Evolutionary conservation across 345 rosid genomes (phyloP).

Genomic region (Eucalyptus cloeziana): DNA sequence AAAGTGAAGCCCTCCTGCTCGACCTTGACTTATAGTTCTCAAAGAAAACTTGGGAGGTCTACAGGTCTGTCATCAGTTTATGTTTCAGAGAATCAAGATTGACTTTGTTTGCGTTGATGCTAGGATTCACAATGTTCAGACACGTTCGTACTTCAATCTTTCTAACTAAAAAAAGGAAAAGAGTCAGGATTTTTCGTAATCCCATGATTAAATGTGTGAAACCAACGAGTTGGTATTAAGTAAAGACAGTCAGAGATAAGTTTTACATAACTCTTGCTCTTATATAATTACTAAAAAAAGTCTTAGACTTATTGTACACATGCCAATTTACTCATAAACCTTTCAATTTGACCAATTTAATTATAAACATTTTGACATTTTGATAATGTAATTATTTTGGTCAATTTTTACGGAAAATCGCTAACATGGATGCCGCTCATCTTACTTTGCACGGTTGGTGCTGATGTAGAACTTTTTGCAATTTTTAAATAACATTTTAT

Average conservation of each 20-base stretch:
- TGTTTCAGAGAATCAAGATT: not conserved
- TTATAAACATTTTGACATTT: not conserved
- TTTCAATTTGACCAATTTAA: not conserved
- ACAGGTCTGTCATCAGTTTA: not conserved
- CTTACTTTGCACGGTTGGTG: too few species aligned
- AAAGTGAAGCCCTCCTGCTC: not conserved
- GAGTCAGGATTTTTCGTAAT: not conserved
- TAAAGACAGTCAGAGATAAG: not conserved
- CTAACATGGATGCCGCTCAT: accelerated
- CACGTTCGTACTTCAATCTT: not conserved
- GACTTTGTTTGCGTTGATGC: not conserved
- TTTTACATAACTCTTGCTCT: not conserved
- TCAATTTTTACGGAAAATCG: not conserved
- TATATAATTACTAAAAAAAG: not conserved
- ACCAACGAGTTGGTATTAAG: not conserved
- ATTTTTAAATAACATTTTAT: too few species aligned
- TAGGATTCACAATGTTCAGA: not conserved
- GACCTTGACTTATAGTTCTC: not conserved
- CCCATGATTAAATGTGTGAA: not conserved
- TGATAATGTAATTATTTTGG: not conserved
- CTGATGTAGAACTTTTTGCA: too few species aligned
- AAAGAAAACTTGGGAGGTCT: not conserved
- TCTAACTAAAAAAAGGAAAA: not conserved
- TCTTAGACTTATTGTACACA: not conserved
- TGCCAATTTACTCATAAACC: not conserved